Evolutionary conservation across 305 asterid genomes (phyloP).

Genomic region (Fraxinus velutina): DNA sequence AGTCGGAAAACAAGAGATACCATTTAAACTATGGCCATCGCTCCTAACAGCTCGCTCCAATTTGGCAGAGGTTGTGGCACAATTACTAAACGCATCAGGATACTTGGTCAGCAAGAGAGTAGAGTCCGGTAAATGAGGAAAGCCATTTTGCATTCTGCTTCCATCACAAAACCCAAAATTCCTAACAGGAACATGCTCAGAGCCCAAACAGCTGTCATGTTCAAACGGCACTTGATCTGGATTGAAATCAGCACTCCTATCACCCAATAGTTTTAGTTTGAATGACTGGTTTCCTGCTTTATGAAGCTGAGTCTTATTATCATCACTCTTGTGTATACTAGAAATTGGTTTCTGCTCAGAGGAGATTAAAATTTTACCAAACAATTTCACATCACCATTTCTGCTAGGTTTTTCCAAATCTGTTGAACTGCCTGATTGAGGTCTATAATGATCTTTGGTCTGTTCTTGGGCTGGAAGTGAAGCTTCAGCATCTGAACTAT

Average conservation of each 20-base stretch:
- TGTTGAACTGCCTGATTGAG: constrained; percentile 43
- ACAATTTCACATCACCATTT: constrained; percentile 83
- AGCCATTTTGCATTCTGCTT: constrained; percentile 47
- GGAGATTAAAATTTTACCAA: constrained; percentile 76
- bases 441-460: constrained; percentile 31
- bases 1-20: constrained; percentile 44
- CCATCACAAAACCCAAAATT: constrained; percentile 58
- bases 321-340: constrained; percentile 29
- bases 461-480: constrained; percentile 39
- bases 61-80: constrained; percentile 42
- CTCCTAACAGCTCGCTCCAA: constrained; percentile 40
- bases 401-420: constrained; percentile 58
- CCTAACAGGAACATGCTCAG: constrained; percentile 49
- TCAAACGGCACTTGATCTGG: constrained; percentile 46
- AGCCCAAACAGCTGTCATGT: constrained; percentile 32
- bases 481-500: constrained; percentile 31
- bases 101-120: constrained; percentile 63
- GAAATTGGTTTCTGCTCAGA: constrained; percentile 51
- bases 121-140: constrained; percentile 56
- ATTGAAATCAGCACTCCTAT: constrained; percentile 39
- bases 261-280: constrained; percentile 35
- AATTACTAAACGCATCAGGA: constrained; percentile 70
- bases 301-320: constrained; percentile 30
- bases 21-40: constrained; percentile 39
- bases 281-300: constrained; percentile 37